A percentile compares a stretch with the other conserved stretches of the same genome.
These are phyloP conservation scores for Fusarium torulosum DNA, from an alignment of 2,329 filamentous ascomycete genomes.

Conservation along the genomic window DNA sequence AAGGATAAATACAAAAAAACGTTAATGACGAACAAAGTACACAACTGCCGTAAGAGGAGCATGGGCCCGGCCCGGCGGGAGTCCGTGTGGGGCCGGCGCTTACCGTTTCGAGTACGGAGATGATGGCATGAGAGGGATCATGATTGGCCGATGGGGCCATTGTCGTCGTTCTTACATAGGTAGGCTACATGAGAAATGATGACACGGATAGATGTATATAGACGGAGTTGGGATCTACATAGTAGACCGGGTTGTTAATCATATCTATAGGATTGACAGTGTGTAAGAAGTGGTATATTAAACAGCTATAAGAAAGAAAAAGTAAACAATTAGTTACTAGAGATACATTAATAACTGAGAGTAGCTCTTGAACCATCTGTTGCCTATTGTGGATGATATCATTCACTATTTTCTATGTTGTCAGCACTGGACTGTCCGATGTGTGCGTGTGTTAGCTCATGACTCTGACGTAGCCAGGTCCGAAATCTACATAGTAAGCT, in stretches of 20 bases:
- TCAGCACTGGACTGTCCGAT: constrained; percentile 25
- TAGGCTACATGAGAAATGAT: neutral
- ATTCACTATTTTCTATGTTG: constrained; percentile 4
- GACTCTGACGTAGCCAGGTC: constrained; percentile 26
- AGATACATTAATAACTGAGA: neutral
- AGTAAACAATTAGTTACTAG: neutral
- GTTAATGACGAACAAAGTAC: neutral
- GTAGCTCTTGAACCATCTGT: neutral
- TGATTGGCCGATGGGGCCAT: constrained; percentile 20
- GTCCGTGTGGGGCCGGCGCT: constrained; percentile 27
- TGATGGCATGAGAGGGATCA: neutral
- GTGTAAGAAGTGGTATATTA: neutral
- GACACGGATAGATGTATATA: neutral
- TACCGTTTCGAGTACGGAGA: constrained; percentile 11
- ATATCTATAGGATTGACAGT: neutral
- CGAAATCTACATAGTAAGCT: constrained; percentile 1
- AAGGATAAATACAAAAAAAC: constrained; percentile 17
- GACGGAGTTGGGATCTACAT: neutral
- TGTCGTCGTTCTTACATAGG: constrained; percentile 14
- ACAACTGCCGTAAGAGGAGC: constrained; percentile 6
- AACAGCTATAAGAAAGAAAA: neutral
- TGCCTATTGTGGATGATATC: constrained; percentile 22
- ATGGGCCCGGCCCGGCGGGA: constrained; percentile 18
- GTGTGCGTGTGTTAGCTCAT: constrained; percentile 11
- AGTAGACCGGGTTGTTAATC: neutral